Evolutionary conservation across 1,284 basidiomycete species (phyloP), one percentile per base, ranked within the genome.

Genomic region (Leccinum ponderosum): DNA sequence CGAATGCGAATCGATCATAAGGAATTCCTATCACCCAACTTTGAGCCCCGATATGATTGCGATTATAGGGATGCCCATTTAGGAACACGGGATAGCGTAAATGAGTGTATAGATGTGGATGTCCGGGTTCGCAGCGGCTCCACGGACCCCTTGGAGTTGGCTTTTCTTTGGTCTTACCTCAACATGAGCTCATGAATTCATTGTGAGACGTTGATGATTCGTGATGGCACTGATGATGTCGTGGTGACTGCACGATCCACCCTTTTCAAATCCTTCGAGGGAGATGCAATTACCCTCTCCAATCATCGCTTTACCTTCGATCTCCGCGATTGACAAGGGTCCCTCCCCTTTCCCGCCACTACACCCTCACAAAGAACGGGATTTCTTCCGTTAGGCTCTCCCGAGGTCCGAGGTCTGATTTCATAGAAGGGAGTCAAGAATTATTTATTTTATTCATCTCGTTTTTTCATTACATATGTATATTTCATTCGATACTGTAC

Each of bases 381-480:
- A 65, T 63, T 70, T 56, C 69, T 72, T 69, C 73, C 70, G 72
- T 72, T 73, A 72, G 60, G 57, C 69, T 69, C 69, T 66, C 60
- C 6, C 25, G n/a, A 47, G 17, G 44, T 12, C 27, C 51, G 8
- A 31, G 27, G 27, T 58, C 29, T 55, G 17, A 53, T 47, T 56
- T 31, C 7, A 60, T 53, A n/a, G 51, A 48, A 61, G 55, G 51
- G 22, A 48, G 8, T 33, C 59, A 68, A 66, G 29, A 64, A 57
- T 48, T 62, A 64, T 52, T 55, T 27, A 58, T 56, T 51, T 47
- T 47, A 7, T 12, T 20, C 0, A 44, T 47, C 17, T 47, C 44
- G 9, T 12, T 12, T 44, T 17, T 20, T 47, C 44, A 47, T 47
- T 47, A 47, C 44, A 47, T 20, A 47, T n/a, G 52, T 42, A 42